Percentiles rank a stretch among this genome's conserved stretches.
Conservation (phyloP, 2,329 filamentous ascomycete genomes). For the Aspergillus glaucus region DNA sequence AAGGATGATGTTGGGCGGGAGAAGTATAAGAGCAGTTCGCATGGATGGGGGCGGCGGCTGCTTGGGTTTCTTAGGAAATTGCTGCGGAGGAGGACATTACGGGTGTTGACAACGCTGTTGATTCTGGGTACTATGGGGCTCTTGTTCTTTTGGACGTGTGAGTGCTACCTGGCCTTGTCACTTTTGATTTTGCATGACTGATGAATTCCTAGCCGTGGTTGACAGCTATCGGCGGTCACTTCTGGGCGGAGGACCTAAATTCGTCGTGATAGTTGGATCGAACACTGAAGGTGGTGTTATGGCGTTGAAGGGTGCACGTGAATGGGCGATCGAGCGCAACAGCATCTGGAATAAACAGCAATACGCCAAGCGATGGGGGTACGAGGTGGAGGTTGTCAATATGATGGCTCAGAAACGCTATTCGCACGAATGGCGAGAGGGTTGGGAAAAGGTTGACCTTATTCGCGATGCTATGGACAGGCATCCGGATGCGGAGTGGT, state of each 20-base stretch:
- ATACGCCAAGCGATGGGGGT: slow-evolving; percentile 83
- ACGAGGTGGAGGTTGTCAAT: slow-evolving; percentile 91
- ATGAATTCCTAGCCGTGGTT: slow-evolving; percentile 45
- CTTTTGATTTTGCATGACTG: slow-evolving; percentile 4
- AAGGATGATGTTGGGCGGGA: slow-evolving; percentile 65
- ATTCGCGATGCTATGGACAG: slow-evolving; percentile 83
- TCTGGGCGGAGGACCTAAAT: slow-evolving; percentile 80
- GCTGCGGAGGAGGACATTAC: slow-evolving; percentile 60
- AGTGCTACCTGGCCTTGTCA: slow-evolving; percentile 30
- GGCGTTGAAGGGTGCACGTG: slow-evolving; percentile 95
- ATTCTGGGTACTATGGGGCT: slow-evolving; percentile 50
- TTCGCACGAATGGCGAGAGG: slow-evolving; percentile 97
- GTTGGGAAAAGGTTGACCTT: slow-evolving; percentile 98
- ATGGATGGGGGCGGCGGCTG: slow-evolving; percentile 19
- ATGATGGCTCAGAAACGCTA: slow-evolving; percentile 99
- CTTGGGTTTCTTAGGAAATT: slow-evolving; percentile 34
- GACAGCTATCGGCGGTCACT: slow-evolving; percentile 63
- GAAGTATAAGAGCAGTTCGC: slow-evolving; percentile 11
- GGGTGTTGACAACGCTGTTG: slow-evolving; percentile 48
- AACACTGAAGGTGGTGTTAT: slow-evolving; percentile 96
- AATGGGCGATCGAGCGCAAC: slow-evolving; percentile 97
- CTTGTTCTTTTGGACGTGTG: slow-evolving; percentile 68
- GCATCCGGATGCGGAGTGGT: slow-evolving; percentile 96
- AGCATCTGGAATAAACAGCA: slow-evolving; percentile 91
- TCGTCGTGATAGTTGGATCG: slow-evolving; percentile 85